These are phyloP conservation scores for Phytophthora constricta DNA, from an alignment of 352 stramenopile genomes.

Conservation along the genomic window DNA sequence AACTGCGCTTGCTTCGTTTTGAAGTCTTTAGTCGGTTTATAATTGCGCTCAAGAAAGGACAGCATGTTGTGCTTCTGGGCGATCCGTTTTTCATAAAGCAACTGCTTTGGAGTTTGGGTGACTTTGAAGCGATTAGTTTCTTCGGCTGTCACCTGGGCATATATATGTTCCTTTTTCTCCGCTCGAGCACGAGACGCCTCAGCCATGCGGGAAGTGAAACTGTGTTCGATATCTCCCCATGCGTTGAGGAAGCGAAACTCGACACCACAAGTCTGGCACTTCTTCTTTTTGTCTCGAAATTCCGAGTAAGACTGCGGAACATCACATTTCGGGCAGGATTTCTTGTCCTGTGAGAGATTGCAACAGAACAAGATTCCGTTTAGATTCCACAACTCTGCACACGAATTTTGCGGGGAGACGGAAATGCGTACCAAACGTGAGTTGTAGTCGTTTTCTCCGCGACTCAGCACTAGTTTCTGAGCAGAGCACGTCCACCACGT, in stretches of 20 bases:
- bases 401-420: no score
- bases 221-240: conserved; percentile 72
- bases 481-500: not conserved
- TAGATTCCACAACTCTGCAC: no score
- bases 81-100: conserved; percentile 74
- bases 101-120: conserved; percentile 61
- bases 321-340: conserved; percentile 73
- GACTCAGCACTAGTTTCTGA: conserved; percentile 75
- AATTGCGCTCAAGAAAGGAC: conserved; percentile 75
- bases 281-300: conserved; percentile 89
- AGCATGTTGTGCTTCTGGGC: conserved; percentile 55
- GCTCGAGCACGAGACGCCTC: conserved; percentile 48
- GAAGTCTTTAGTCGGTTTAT: conserved; percentile 45
- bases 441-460: conserved; percentile 83
- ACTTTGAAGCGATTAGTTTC: conserved; percentile 44
- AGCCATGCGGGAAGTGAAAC: conserved; percentile 70
- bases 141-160: conserved; percentile 42
- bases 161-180: conserved; percentile 62
- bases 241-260: conserved; percentile 77
- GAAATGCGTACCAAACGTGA: conserved; percentile 46
- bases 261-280: conserved; percentile 78
- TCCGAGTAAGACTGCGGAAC: conserved; percentile 82
- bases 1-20: conserved; percentile 69
- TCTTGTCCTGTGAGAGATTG: conserved; percentile 83
- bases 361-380: no score